A percentile compares a stretch with the other conserved stretches of the same genome.
These are phyloP conservation scores for Phialemoniopsis sp. DNA, from an alignment of 2,329 filamentous ascomycete species.

Conservation along the genomic window DNA sequence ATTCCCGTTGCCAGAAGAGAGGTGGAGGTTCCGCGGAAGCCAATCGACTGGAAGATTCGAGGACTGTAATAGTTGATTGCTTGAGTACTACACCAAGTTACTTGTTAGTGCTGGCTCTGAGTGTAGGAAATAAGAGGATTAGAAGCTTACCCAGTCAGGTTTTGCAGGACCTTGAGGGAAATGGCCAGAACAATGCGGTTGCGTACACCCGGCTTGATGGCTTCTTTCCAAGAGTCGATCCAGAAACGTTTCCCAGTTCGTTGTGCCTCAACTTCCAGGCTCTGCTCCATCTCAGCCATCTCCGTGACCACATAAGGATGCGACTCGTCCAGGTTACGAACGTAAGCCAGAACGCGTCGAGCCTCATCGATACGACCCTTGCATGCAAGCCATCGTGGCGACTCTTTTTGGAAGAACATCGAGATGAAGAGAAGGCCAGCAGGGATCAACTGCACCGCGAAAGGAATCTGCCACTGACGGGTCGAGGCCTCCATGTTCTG, in stretches of 20 bases:
- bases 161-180: background rate
- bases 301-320: constrained; percentile 33
- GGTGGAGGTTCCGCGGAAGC: constrained; percentile 52
- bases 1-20: constrained; percentile 60
- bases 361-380: constrained; percentile 41
- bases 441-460: constrained; percentile 47
- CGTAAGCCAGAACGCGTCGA: constrained; percentile 35
- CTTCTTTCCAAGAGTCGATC: constrained; percentile 41
- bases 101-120: too few species aligned
- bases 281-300: constrained; percentile 40
- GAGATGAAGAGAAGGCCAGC: constrained; percentile 42
- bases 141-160: background rate
- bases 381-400: constrained; percentile 50
- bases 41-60: constrained; percentile 60
- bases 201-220: constrained; percentile 40
- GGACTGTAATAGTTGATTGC: constrained; percentile 63
- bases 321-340: constrained; percentile 36
- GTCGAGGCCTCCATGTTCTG: constrained; percentile 33
- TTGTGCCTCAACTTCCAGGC: constrained; percentile 29
- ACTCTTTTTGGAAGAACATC: constrained; percentile 47
- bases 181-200: constrained; percentile 45
- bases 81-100: constrained; percentile 48
- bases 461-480: constrained; percentile 48
- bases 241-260: constrained; percentile 32
- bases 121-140: background rate